Evolutionary conservation across 768 basidiomycete genomes (phyloP).

Genomic region (Leccinum rimulosum): DNA sequence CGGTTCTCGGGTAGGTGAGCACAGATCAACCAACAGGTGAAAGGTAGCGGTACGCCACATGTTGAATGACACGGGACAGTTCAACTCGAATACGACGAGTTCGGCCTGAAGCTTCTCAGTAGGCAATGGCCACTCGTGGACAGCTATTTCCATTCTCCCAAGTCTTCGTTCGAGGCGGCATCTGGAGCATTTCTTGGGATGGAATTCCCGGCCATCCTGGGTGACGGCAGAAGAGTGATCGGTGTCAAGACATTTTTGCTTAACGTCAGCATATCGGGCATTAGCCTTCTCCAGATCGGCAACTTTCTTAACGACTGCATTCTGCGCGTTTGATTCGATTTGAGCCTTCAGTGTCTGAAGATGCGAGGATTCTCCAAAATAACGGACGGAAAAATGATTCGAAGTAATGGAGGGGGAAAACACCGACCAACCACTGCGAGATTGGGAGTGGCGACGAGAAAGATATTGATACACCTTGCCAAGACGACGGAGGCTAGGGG

Average conservation of each 20-base stretch:
- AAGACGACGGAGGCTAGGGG: slow-evolving; percentile 29
- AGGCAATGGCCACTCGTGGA: slow-evolving; percentile 51
- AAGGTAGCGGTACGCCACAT: slow-evolving; percentile 46
- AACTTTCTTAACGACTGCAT: slow-evolving; percentile 22
- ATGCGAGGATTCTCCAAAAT: slow-evolving; percentile 26
- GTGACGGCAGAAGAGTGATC: not conserved
- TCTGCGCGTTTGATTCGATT: slow-evolving; percentile 32
- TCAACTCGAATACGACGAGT: slow-evolving; percentile 42
- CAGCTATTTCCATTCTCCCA: slow-evolving; percentile 27
- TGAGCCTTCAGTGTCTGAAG: slow-evolving; percentile 26
- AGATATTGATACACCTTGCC: slow-evolving; percentile 32
- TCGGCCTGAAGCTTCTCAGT: slow-evolving; percentile 18
- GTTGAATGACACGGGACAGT: slow-evolving; percentile 37
- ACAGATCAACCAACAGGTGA: slow-evolving; percentile 38
- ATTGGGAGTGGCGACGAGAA: slow-evolving; percentile 23
- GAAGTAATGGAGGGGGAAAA: slow-evolving; percentile 27
- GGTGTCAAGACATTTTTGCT: slow-evolving; percentile 5
- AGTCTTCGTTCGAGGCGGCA: slow-evolving; percentile 29
- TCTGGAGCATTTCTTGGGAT: slow-evolving; percentile 24
- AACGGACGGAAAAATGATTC: slow-evolving; percentile 35
- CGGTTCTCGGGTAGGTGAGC: slow-evolving; percentile 10
- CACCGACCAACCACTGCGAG: slow-evolving; percentile 28
- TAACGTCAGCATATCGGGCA: slow-evolving; percentile 17
- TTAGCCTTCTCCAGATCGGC: slow-evolving; percentile 30
- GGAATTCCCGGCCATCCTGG: slow-evolving; percentile 6